A percentile compares a stretch with the other conserved stretches of the same genome.
These are phyloP conservation scores for Bruguiera gymnorhiza DNA, from an alignment of 345 rosid genomes.

Conservation along the genomic window DNA sequence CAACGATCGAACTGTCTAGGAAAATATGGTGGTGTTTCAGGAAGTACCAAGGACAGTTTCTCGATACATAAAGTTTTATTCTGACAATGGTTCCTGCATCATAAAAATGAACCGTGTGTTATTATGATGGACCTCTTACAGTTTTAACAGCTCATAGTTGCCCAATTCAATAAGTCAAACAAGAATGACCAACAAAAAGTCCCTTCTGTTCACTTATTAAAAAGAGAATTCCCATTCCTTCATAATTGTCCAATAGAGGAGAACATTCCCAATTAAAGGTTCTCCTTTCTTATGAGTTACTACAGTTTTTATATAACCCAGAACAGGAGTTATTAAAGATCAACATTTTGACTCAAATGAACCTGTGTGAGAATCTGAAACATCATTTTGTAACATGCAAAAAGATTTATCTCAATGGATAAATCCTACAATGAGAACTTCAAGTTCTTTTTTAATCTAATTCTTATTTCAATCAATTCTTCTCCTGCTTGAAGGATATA, in stretches of 20 bases:
- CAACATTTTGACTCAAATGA: too few relatives aligned
- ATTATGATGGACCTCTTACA: neutral
- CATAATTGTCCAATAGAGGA: too few relatives aligned
- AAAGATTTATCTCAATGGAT: neutral
- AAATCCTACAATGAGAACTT: neutral
- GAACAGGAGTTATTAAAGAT: too few relatives aligned
- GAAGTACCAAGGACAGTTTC: constrained; percentile 84
- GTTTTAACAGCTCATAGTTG: constrained; percentile 5
- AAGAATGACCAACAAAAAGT: neutral
- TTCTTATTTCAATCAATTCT: neutral
- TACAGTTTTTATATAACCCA: too few relatives aligned
- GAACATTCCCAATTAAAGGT: too few relatives aligned
- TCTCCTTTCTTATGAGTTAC: too few relatives aligned
- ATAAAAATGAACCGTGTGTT: constrained; percentile 13
- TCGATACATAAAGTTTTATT: constrained; percentile 73
- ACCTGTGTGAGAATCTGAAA: too few relatives aligned
- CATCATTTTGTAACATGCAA: too few relatives aligned
- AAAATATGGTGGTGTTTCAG: constrained; percentile 73
- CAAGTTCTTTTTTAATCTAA: neutral
- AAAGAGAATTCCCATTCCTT: too few relatives aligned
- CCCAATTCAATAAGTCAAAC: constrained; percentile 5
- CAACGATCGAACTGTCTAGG: constrained; percentile 81
- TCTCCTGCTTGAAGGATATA: constrained; percentile 6
- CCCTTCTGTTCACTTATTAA: too few relatives aligned
- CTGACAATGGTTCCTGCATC: constrained; percentile 71